A percentile compares a stretch with the other conserved stretches of the same genome.
phyloP scores from a whole-genome alignment of 768 basidiomycete genomes.

The Pilatotrama ljubarskyi region DNA sequence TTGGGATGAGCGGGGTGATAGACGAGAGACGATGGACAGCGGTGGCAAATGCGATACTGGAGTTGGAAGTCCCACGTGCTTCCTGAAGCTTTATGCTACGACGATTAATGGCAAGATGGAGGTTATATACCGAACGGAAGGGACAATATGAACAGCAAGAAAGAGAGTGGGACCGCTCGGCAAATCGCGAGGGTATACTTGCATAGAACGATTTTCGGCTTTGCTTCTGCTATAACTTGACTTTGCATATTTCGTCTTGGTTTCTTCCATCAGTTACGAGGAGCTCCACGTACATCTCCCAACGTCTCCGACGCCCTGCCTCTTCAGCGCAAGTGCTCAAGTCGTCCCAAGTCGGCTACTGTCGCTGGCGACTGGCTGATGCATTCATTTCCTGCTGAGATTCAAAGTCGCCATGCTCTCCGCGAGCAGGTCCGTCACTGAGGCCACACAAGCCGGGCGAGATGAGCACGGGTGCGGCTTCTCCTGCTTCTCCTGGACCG shows the following conservation, averaged over 20 bases:
- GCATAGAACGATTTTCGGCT: neutral
- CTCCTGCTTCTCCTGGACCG: constrained; percentile 5
- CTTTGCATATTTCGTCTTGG: neutral
- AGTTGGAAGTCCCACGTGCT: neutral
- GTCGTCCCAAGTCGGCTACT: neutral
- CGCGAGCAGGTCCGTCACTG: constrained; percentile 50
- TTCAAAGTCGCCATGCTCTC: constrained; percentile 71
- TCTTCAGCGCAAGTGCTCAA: neutral
- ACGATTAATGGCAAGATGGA: neutral
- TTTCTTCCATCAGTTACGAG: neutral
- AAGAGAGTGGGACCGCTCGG: constrained; percentile 8
- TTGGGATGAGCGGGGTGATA: neutral
- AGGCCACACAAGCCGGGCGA: constrained; percentile 7
- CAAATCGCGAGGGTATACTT: neutral
- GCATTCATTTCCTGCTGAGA: constrained; percentile 46
- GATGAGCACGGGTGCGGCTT: neutral
- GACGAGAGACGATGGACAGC: neutral
- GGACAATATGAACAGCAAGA: constrained; percentile 6
- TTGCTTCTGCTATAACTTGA: neutral
- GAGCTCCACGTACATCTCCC: neutral
- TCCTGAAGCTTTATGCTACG: constrained; percentile 4
- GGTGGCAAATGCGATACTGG: neutral
- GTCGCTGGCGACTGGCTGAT: neutral
- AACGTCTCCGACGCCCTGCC: neutral
- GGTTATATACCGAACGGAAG: neutral